Evolutionary conservation across 2,329 filamentous ascomycete genomes (phyloP), one percentile per base, ranked within the genome.

Genomic region (Truncatella angustata): DNA sequence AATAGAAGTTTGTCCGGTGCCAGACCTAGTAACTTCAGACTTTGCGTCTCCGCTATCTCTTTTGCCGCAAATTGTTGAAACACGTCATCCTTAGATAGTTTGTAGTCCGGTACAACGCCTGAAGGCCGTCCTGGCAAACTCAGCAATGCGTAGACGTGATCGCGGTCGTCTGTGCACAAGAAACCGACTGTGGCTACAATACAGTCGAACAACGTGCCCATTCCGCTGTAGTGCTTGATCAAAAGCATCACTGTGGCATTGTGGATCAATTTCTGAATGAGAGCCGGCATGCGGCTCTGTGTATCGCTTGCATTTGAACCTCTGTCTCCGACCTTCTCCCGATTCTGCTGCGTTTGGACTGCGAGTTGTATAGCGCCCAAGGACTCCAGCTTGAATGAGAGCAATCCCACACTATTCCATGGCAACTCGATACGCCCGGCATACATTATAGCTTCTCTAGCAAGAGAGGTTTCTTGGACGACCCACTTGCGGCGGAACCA

Each of bases 91-190:
- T 18, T 21, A 23, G 16, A n/a, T 11, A 26, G 4, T 10, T 21
- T 24, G 40, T 44, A 44, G 16, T 44, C 24, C 11, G 40, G 40
- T 16, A 44, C 24, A 24, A 44, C 20, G 21, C 12, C 6, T 12
- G 21, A 12, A n/a, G 4, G 21, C 21, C 12, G 23, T 21, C 16
- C 16, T 7, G 42, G 36, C n/a, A 57, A 11, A 7, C 53, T 53
- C 3, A 55, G 20, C 3, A 57, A 16, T 12, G 53, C 50, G 23
- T 44, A 57, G 5, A 57, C 51, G 20, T 53, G 52, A 36, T 57
- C 55, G 6, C 55, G 37, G 3, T 53, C 46, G 14, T 55, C 55
- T 3, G 39, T 36, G 7, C 52, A 47, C 3, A 36, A 14, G 7
- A 44, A 44, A 2, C 11, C 26, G 10, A 16, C 11, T 11, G 40